Evolutionary conservation across 1,139 yeast species (phyloP).

Genomic region (Pneumocystis sp.): DNA sequence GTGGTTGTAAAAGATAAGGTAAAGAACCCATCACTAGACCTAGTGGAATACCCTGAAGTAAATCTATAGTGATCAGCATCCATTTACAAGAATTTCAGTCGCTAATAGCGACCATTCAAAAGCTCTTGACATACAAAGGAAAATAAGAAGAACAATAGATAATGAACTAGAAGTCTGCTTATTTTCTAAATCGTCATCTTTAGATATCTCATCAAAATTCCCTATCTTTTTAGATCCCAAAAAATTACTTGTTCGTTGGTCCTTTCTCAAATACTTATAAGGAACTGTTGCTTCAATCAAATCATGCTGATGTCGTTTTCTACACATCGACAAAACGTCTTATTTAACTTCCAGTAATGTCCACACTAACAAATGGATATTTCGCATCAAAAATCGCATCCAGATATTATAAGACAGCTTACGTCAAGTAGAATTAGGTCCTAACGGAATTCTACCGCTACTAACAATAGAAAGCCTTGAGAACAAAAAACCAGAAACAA

Average conservation of each 20-base stretch:
- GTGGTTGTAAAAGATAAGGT: constrained; percentile 77
- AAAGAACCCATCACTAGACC: constrained; percentile 91
- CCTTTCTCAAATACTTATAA: background rate
- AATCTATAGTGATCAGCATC: constrained; percentile 52
- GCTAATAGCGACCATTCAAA: background rate
- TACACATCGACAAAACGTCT: background rate
- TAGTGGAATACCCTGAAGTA: constrained; percentile 88
- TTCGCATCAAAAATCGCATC: background rate
- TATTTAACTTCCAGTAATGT: background rate
- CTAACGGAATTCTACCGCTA: background rate
- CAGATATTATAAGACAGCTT: background rate
- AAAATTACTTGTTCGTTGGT: background rate
- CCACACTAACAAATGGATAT: background rate
- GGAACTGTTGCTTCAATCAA: background rate
- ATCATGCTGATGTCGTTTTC: background rate
- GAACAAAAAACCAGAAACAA: background rate
- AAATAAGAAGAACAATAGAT: background rate
- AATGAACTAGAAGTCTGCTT: background rate
- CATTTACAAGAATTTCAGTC: background rate
- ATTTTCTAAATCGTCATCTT: background rate
- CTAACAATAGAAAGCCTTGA: no score
- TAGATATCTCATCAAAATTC: background rate
- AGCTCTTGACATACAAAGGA: background rate
- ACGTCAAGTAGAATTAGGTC: background rate
- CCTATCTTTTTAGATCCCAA: background rate